phyloP scores from a whole-genome alignment of 1,284 basidiomycete species.

The Cutaneotrichosporon sp. region DNA sequence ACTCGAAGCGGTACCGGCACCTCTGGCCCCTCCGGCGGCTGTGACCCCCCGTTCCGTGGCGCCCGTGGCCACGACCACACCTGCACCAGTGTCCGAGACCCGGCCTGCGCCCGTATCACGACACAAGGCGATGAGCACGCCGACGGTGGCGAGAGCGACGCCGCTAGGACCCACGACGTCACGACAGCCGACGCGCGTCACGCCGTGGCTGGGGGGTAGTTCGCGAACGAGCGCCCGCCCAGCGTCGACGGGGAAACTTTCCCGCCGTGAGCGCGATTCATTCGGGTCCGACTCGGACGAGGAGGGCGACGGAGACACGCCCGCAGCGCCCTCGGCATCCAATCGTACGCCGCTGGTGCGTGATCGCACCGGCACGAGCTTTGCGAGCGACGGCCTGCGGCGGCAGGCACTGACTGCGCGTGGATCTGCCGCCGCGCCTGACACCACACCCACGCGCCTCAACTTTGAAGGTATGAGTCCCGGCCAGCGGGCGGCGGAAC shows the following conservation, averaged over 20 bases:
- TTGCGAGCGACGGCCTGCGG: not conserved
- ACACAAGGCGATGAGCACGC: too few relatives aligned
- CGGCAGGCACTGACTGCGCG: not conserved
- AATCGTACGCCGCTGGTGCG: conserved; percentile 23
- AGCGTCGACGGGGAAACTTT: not conserved
- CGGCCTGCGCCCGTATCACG: too few relatives aligned
- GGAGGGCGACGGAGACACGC: not conserved
- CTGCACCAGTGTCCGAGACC: too few relatives aligned
- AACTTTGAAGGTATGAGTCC: conserved; percentile 30
- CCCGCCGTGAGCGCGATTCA: not conserved
- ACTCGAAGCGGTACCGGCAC: not conserved
- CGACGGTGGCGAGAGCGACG: too few relatives aligned
- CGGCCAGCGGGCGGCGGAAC: conserved; percentile 26
- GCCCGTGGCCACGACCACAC: too few relatives aligned
- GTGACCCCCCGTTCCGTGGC: too few relatives aligned
- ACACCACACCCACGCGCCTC: conserved; percentile 10
- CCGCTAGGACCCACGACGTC: not conserved
- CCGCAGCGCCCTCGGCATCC: not conserved
- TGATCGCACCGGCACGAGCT: conserved; percentile 23
- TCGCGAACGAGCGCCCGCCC: not conserved
- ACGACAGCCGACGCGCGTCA: conserved; percentile 11
- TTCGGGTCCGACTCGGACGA: conserved; percentile 11
- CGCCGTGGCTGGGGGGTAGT: conserved; percentile 16
- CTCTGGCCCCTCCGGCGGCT: too few relatives aligned
- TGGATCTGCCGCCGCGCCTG: not conserved